These are phyloP conservation scores for Neocatenulostroma microsporum DNA, from an alignment of 2,329 filamentous ascomycete genomes.

Conservation along the genomic window DNA sequence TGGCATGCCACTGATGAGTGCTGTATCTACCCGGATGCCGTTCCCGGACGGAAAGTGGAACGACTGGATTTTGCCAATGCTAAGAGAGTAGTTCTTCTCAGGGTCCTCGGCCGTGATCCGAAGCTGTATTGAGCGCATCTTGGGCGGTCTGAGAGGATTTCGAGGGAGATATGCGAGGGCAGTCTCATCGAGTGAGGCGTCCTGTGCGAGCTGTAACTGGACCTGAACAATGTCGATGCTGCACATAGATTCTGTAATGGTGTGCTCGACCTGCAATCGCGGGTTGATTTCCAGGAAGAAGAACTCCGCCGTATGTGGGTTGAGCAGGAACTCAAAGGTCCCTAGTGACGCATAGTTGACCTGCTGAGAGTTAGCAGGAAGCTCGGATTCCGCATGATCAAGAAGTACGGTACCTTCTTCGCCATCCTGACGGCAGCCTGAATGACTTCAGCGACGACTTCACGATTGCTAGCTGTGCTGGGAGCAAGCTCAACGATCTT, in stretches of 20 bases:
- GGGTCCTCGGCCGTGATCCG: slow-evolving; percentile 52
- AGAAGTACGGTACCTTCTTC: slow-evolving; percentile 16
- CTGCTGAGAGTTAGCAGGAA: slow-evolving; percentile 21
- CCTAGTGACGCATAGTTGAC: slow-evolving; percentile 53
- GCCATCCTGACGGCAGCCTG: slow-evolving; percentile 49
- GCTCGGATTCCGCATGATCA: background rate
- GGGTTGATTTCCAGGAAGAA: slow-evolving; percentile 57
- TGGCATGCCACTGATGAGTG: slow-evolving; percentile 38
- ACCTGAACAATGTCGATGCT: slow-evolving; percentile 48
- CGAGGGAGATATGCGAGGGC: slow-evolving; percentile 21
- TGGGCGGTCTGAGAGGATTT: slow-evolving; percentile 32
- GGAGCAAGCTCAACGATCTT: slow-evolving; percentile 55
- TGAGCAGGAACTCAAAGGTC: slow-evolving; percentile 58
- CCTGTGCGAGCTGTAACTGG: slow-evolving; percentile 50
- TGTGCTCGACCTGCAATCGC: slow-evolving; percentile 55
- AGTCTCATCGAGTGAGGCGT: slow-evolving; percentile 31
- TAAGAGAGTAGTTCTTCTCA: slow-evolving; percentile 47
- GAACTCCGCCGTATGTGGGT: slow-evolving; percentile 41
- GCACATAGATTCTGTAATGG: slow-evolving; percentile 51
- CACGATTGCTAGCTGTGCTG: slow-evolving; percentile 41
- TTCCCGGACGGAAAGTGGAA: slow-evolving; percentile 51
- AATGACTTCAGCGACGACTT: slow-evolving; percentile 43
- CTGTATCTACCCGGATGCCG: slow-evolving; percentile 51
- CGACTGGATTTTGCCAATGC: slow-evolving; percentile 51
- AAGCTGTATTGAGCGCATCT: slow-evolving; percentile 47